These are phyloP conservation scores for Silene noctiflora DNA, from an alignment of 179 eudicot genomes.

Conservation along the genomic window DNA sequence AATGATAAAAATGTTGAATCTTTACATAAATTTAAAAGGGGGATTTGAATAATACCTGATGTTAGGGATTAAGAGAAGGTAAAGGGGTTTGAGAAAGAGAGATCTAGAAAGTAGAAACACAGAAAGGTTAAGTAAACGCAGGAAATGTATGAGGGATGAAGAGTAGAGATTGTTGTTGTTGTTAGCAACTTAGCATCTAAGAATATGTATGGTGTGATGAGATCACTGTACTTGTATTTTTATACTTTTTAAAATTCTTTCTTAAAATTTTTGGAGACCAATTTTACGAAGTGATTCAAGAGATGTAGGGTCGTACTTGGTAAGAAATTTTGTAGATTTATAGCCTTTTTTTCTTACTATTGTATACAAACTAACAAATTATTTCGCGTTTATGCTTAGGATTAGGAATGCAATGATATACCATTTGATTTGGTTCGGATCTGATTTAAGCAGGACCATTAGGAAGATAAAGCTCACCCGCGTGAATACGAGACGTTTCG, in stretches of 20 bases:
- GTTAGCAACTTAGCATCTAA: constrained; percentile 1
- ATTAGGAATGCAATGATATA: too few relatives aligned
- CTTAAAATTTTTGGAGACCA: not conserved
- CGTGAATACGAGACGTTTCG: too few relatives aligned
- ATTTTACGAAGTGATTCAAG: not conserved
- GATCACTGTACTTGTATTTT: not conserved
- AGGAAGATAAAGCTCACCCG: too few relatives aligned
- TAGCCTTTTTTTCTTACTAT: too few relatives aligned
- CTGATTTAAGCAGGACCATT: too few relatives aligned
- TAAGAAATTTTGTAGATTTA: not conserved
- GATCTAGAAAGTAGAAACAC: constrained; percentile 21
- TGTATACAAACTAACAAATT: too few relatives aligned
- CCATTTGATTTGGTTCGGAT: too few relatives aligned
- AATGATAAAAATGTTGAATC: not conserved
- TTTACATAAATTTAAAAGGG: constrained; percentile 2
- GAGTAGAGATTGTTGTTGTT: constrained; percentile 8
- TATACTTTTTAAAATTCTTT: not conserved
- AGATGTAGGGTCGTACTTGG: not conserved
- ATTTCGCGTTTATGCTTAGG: too few relatives aligned
- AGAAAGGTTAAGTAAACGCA: not conserved
- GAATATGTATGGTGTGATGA: not conserved
- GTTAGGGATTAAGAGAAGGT: constrained; percentile 11
- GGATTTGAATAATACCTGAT: constrained; percentile 10
- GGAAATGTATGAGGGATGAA: not conserved
- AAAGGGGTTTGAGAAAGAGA: not conserved